Percentiles rank a stretch among this genome's conserved stretches.
Conservation (phyloP, 495 filamentous ascomycete genomes). For the Echria macrotheca region DNA sequence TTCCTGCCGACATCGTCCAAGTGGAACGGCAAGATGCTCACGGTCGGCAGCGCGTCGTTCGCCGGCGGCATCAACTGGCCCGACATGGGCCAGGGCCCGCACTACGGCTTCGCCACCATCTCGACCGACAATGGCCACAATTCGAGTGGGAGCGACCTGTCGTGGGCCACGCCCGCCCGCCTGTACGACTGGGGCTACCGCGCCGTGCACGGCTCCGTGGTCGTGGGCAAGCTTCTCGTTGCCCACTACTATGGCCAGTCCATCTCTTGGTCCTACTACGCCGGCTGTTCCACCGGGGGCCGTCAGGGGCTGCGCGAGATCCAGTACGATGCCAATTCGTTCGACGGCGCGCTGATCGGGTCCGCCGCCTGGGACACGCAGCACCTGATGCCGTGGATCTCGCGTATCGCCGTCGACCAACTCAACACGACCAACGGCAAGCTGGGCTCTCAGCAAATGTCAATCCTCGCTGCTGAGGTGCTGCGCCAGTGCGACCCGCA, state of each 20-base stretch:
- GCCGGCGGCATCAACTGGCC: constrained; percentile 45
- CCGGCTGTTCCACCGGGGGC: constrained; percentile 55
- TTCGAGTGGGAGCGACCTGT: constrained; percentile 33
- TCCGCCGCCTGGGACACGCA: constrained; percentile 37
- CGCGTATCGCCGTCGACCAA: constrained; percentile 35
- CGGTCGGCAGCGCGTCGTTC: constrained; percentile 42
- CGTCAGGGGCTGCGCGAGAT: constrained; percentile 51
- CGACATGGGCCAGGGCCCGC: constrained; percentile 31
- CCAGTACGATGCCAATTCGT: constrained; percentile 49
- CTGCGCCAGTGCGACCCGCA: constrained; percentile 59
- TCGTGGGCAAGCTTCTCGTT: constrained; percentile 38
- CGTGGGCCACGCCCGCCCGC: constrained; percentile 43
- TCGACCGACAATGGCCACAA: constrained; percentile 55
- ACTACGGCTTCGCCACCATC: constrained; percentile 45
- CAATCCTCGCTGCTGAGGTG: constrained; percentile 51
- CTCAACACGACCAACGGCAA: constrained; percentile 41
- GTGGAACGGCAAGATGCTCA: constrained; percentile 40
- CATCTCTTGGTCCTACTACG: constrained; percentile 48
- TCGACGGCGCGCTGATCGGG: constrained; percentile 58
- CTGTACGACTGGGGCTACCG: constrained; percentile 43
- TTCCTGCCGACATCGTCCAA: constrained; percentile 39
- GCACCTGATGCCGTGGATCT: constrained; percentile 46
- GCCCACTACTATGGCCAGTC: constrained; percentile 38
- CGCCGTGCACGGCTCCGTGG: constrained; percentile 47
- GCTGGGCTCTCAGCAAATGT: constrained; percentile 47